phyloP scores from a whole-genome alignment of 305 asterid species.

The Rubia tinctorum region DNA sequence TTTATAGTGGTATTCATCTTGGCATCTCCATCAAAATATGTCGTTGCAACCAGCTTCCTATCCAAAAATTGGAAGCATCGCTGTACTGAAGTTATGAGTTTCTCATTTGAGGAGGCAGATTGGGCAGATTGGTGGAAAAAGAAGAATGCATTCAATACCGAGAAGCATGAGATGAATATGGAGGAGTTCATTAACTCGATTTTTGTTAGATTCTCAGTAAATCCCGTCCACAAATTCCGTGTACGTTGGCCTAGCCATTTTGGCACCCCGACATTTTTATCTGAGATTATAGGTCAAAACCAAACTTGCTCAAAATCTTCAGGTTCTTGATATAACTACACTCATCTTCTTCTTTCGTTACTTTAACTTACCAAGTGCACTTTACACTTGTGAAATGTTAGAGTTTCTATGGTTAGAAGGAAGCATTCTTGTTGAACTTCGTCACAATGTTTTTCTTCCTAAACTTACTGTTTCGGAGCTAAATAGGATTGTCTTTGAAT shows the following conservation, averaged over 20 bases:
- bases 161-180: neutral
- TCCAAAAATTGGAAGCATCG: neutral
- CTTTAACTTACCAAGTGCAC: neutral
- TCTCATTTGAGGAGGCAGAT: neutral
- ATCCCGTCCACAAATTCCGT: neutral
- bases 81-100: neutral
- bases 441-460: neutral
- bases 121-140: neutral
- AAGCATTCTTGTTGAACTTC: neutral
- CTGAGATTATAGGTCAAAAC: neutral
- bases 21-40: no score
- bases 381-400: no score
- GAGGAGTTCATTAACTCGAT: neutral
- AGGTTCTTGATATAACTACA: neutral
- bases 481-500: neutral
- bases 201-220: neutral
- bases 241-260: neutral
- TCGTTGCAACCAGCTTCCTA: neutral
- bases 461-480: neutral
- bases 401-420: neutral
- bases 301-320: no score
- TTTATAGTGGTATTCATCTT: no score
- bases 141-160: neutral
- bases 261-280: neutral
- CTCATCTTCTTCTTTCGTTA: neutral